A percentile compares a stretch with the other conserved stretches of the same genome.
These are phyloP conservation scores for Salix udensis DNA, from an alignment of 345 rosid genomes.

Conservation along the genomic window DNA sequence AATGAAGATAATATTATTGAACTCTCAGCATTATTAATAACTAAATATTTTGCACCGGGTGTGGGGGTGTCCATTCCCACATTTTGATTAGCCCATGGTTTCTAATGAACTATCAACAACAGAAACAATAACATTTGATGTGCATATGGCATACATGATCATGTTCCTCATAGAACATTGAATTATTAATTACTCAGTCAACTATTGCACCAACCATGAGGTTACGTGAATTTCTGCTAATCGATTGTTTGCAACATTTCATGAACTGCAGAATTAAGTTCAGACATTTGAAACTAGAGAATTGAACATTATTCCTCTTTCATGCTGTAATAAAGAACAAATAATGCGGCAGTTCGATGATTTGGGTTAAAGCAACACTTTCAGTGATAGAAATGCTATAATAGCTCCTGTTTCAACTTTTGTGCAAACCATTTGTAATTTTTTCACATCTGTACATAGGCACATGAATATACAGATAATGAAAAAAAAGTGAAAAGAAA, in stretches of 20 bases:
- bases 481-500: not conserved
- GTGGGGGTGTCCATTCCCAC: not conserved
- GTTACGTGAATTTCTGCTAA: not conserved
- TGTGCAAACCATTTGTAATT: not conserved
- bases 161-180: not conserved
- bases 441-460: not conserved
- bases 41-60: not conserved
- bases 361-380: not conserved
- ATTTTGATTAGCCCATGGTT: not conserved
- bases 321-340: not conserved
- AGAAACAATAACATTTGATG: not conserved
- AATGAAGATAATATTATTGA: not conserved
- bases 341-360: not conserved
- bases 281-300: not conserved
- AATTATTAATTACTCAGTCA: not conserved
- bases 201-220: not conserved
- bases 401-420: constrained; percentile 1
- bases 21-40: not conserved
- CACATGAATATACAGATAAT: not conserved
- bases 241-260: not conserved
- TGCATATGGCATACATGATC: not conserved
- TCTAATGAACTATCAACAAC: not conserved
- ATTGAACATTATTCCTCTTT: not conserved
- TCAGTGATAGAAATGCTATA: not conserved
- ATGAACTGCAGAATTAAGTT: not conserved